phyloP scores from a whole-genome alignment of 768 basidiomycete genomes.

The Boletus reticulatus region DNA sequence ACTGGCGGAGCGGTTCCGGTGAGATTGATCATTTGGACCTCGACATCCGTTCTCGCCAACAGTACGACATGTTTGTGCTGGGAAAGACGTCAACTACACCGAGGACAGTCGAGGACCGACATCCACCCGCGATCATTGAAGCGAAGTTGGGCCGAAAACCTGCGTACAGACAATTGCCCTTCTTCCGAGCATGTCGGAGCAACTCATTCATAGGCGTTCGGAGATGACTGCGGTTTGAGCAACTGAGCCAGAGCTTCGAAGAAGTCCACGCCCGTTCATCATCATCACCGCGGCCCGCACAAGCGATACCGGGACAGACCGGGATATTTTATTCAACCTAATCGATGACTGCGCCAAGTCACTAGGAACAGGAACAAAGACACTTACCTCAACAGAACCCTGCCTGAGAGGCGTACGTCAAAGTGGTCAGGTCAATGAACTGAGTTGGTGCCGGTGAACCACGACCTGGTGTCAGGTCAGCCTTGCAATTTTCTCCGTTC shows the following conservation, averaged over 20 bases:
- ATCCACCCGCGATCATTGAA: not conserved
- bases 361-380: not conserved
- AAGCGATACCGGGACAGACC: not conserved
- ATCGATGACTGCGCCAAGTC: not conserved
- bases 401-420: too few species aligned
- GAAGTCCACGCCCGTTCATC: not conserved
- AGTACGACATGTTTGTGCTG: not conserved
- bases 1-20: not conserved
- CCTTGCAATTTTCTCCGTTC: too few species aligned
- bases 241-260: not conserved
- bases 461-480: too few species aligned
- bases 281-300: not conserved
- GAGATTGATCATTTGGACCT: not conserved
- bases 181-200: not conserved
- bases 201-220: not conserved
- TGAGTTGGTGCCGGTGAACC: too few species aligned
- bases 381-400: too few species aligned
- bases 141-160: not conserved
- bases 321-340: too few species aligned
- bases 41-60: not conserved
- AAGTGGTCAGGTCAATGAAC: too few species aligned
- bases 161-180: not conserved
- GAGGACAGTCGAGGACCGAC: not conserved
- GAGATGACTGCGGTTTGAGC: not conserved
- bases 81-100: too few species aligned